phyloP scores from a whole-genome alignment of 106 monocot species.

The Vanilla planifolia region DNA sequence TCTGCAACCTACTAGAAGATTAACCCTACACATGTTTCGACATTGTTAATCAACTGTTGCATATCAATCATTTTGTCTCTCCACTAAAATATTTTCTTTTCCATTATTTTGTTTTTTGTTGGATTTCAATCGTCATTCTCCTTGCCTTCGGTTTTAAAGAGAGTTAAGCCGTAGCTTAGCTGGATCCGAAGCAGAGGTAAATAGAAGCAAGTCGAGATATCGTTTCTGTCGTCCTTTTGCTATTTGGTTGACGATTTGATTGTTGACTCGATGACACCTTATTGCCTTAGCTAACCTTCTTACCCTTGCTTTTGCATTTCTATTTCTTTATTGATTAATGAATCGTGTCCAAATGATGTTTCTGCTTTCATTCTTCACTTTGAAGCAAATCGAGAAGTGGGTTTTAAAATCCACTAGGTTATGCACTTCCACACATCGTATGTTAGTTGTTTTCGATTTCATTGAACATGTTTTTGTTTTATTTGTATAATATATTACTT shows the following conservation, averaged over 20 bases:
- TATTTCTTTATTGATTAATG: neutral
- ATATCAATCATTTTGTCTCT: too few relatives aligned
- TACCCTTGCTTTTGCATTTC: neutral
- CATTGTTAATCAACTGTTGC: too few relatives aligned
- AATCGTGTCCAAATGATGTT: neutral
- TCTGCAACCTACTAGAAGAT: too few relatives aligned
- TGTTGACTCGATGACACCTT: slow-evolving; percentile 7
- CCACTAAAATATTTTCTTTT: too few relatives aligned
- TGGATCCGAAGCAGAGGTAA: slow-evolving; percentile 6
- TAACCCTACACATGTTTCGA: too few relatives aligned
- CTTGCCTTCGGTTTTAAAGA: neutral
- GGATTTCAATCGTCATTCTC: neutral
- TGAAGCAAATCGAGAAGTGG: neutral
- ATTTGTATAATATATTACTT: too few relatives aligned
- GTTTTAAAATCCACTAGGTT: neutral
- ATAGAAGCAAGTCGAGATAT: slow-evolving; percentile 1
- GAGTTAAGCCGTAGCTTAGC: neutral
- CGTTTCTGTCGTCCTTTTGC: slow-evolving; percentile 9
- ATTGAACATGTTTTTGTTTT: too few relatives aligned
- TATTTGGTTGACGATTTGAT: slow-evolving; percentile 10
- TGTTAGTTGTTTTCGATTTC: neutral
- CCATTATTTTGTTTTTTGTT: too few relatives aligned
- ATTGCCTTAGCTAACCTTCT: neutral
- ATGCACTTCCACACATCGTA: neutral
- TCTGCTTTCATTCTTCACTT: slow-evolving; percentile 1